Evolutionary conservation across 805 yeast species (phyloP).

Genomic region (Suhomyces sp.): DNA sequence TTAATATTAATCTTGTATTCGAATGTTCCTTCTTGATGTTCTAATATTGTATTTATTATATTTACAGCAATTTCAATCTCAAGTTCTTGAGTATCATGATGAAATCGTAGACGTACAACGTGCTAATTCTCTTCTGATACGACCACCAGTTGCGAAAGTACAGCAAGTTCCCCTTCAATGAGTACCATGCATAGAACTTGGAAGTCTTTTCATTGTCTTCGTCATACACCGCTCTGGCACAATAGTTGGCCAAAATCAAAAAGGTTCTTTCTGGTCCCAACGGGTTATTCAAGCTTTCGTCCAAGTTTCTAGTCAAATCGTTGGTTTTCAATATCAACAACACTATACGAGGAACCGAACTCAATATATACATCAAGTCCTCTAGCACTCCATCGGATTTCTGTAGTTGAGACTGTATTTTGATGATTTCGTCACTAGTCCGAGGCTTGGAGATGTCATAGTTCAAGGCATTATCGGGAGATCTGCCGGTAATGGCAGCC

Average conservation of each 20-base stretch:
- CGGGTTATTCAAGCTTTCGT: constrained; percentile 77
- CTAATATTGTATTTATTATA: neutral
- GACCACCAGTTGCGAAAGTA: constrained; percentile 29
- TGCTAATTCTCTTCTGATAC: constrained; percentile 30
- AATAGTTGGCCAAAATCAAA: constrained; percentile 83
- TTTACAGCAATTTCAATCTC: neutral
- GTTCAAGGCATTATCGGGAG: constrained; percentile 68
- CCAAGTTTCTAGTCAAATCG: constrained; percentile 85
- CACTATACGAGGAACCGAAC: constrained; percentile 81
- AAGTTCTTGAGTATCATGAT: constrained; percentile 19
- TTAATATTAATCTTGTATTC: neutral
- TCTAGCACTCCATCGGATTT: constrained; percentile 62
- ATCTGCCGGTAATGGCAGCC: constrained; percentile 94
- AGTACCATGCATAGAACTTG: constrained; percentile 14
- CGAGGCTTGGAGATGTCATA: constrained; percentile 57
- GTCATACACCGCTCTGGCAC: constrained; percentile 75
- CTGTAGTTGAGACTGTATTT: constrained; percentile 61
- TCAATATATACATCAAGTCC: constrained; percentile 74
- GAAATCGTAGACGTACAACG: constrained; percentile 34
- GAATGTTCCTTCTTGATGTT: neutral
- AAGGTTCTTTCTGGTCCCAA: constrained; percentile 86
- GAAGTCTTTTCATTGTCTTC: constrained; percentile 51
- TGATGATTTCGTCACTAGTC: constrained; percentile 57
- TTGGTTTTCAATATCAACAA: constrained; percentile 87
- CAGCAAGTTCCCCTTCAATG: constrained; percentile 16